A percentile compares a stretch with the other conserved stretches of the same genome.
Conservation (phyloP, 2,329 filamentous ascomycete species). For the Colletotrichum horii region DNA sequence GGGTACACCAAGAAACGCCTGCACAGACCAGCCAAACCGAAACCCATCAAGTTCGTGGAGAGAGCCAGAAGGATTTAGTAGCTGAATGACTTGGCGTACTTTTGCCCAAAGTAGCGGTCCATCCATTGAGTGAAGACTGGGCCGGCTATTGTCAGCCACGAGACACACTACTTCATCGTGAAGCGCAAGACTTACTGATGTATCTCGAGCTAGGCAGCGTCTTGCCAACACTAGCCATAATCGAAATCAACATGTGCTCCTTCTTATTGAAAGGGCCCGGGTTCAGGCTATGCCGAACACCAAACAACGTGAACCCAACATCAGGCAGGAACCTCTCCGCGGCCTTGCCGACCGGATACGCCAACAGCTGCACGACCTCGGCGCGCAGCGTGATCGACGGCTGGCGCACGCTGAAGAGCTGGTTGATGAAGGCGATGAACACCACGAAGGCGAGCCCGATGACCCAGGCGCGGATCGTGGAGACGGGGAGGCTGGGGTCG, state of each 20-base stretch:
- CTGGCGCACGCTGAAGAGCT: slow-evolving; percentile 46
- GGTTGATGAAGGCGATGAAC: slow-evolving; percentile 36
- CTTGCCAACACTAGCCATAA: slow-evolving; percentile 59
- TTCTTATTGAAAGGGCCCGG: slow-evolving; percentile 58
- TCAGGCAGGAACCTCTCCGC: slow-evolving; percentile 39
- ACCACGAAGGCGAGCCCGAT: slow-evolving; percentile 40
- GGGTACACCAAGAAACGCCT: slow-evolving; percentile 55
- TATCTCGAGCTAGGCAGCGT: slow-evolving; percentile 48
- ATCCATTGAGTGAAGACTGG: slow-evolving; percentile 52
- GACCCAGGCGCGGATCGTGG: slow-evolving; percentile 45
- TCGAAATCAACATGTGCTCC: slow-evolving; percentile 59
- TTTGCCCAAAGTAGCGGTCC: slow-evolving; percentile 50
- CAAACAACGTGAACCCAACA: slow-evolving; percentile 37
- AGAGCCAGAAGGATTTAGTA: slow-evolving; percentile 53
- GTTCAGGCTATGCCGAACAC: slow-evolving; percentile 45
- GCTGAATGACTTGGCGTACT: slow-evolving; percentile 42
- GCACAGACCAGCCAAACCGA: slow-evolving; percentile 53
- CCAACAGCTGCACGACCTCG: slow-evolving; percentile 44
- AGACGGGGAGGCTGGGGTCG: slow-evolving; percentile 41
- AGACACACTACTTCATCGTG: not conserved
- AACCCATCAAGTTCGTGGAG: slow-evolving; percentile 56
- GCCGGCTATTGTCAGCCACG: not conserved
- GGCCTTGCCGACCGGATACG: slow-evolving; percentile 40
- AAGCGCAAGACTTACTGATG: slow-evolving; percentile 30
- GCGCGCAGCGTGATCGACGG: slow-evolving; percentile 44